phyloP scores from a whole-genome alignment of 306 rosid species.

The Lithocarpus polystachyus region DNA sequence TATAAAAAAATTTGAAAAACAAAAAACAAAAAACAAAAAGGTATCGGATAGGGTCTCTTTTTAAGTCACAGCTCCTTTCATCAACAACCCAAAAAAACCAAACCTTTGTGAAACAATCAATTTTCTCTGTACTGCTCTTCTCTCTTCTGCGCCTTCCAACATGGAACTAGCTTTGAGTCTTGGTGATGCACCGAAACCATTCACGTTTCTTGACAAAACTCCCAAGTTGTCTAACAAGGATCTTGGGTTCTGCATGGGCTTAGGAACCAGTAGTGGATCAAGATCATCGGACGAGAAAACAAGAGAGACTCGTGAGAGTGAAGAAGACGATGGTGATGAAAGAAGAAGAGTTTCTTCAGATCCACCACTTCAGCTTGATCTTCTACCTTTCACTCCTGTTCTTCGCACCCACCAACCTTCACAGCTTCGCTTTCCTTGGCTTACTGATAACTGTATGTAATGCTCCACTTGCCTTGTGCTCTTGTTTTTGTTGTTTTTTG shows the following conservation, averaged over 20 bases:
- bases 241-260: conserved; percentile 45
- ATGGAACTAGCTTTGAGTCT: conserved; percentile 90
- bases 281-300: conserved; percentile 20
- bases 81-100: neutral
- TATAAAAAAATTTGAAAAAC: neutral
- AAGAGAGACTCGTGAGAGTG: conserved; percentile 5
- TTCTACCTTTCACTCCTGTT: conserved; percentile 73
- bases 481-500: neutral
- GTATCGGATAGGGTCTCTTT: conserved; percentile 3
- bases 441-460: conserved; percentile 55
- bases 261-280: conserved; percentile 28
- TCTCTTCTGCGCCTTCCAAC: neutral
- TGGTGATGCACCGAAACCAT: conserved; percentile 61
- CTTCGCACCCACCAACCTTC: conserved; percentile 43
- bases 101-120: neutral
- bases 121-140: neutral
- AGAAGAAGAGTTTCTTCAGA: conserved; percentile 38
- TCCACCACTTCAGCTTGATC: conserved; percentile 82
- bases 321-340: neutral
- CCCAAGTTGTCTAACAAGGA: conserved; percentile 33
- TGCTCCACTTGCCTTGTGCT: neutral
- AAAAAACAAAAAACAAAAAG: neutral
- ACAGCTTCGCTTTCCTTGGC: conserved; percentile 65
- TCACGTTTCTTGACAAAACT: conserved; percentile 44
- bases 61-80: neutral